phyloP scores from a whole-genome alignment of 305 asterid species.

The Lippia alba region DNA sequence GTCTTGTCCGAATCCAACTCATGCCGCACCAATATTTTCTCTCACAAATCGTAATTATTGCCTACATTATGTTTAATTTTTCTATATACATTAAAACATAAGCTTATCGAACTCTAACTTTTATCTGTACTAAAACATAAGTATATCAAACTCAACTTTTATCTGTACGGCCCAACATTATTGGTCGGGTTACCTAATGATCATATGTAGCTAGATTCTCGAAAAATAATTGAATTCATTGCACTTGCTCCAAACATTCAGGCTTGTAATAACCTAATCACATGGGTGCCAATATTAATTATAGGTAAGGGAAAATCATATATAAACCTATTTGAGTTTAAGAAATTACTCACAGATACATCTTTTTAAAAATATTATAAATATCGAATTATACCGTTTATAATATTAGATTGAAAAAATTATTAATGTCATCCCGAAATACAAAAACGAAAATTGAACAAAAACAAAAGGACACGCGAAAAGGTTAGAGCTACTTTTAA shows the following conservation, averaged over 20 bases:
- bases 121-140: background rate
- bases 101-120: conserved; percentile 11
- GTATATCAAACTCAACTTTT: conserved; percentile 6
- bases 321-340: too few relatives aligned
- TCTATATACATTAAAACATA: background rate
- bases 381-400: too few relatives aligned
- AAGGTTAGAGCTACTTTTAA: too few relatives aligned
- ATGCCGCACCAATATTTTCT: background rate
- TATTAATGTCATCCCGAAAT: too few relatives aligned
- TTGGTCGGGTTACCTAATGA: conserved; percentile 6
- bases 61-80: background rate
- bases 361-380: too few relatives aligned
- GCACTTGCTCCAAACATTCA: conserved; percentile 14
- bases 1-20: conserved; percentile 15
- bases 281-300: too few relatives aligned
- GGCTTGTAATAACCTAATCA: background rate
- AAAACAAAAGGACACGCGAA: too few relatives aligned
- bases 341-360: too few relatives aligned
- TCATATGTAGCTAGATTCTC: background rate
- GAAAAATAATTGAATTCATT: background rate
- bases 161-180: background rate
- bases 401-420: too few relatives aligned
- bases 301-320: too few relatives aligned
- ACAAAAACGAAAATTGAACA: too few relatives aligned
- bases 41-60: conserved; percentile 16